These are phyloP conservation scores for Acacia confusa DNA, from an alignment of 306 rosid genomes.

Conservation along the genomic window DNA sequence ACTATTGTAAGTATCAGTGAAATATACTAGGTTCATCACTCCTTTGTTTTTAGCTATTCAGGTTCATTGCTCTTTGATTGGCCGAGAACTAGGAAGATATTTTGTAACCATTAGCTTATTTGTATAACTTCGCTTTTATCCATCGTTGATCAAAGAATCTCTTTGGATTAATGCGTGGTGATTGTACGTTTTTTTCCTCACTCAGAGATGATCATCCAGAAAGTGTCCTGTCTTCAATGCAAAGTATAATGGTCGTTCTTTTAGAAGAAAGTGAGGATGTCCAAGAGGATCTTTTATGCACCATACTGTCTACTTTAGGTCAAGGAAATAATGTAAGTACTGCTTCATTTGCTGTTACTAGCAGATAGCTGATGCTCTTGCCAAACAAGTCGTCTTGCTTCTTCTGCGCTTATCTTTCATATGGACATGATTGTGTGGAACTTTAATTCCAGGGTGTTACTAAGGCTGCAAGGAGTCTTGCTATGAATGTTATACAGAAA, in stretches of 20 bases:
- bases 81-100: not conserved
- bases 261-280: constrained; percentile 97
- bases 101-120: constrained; percentile 22
- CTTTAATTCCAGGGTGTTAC: constrained; percentile 67
- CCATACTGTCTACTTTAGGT: constrained; percentile 73
- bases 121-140: constrained; percentile 2
- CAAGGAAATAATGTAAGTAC: constrained; percentile 73
- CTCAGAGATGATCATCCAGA: constrained; percentile 96
- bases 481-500: constrained; percentile 91
- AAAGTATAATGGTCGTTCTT: constrained; percentile 87
- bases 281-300: constrained; percentile 64
- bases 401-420: not conserved
- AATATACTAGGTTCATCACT: constrained; percentile 13
- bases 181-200: not conserved
- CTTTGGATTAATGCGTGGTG: constrained; percentile 10
- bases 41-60: not conserved
- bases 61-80: constrained; percentile 22
- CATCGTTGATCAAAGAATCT: not conserved
- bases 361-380: constrained; percentile 26
- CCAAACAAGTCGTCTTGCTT: not conserved
- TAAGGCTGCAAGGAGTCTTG: constrained; percentile 91
- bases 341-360: constrained; percentile 28
- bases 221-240: constrained; percentile 91
- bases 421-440: constrained; percentile 18
- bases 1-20: not conserved